Percentiles rank a stretch among this genome's conserved stretches.
phyloP scores from a whole-genome alignment of 495 filamentous ascomycete species.

The Penicillium angulare region DNA sequence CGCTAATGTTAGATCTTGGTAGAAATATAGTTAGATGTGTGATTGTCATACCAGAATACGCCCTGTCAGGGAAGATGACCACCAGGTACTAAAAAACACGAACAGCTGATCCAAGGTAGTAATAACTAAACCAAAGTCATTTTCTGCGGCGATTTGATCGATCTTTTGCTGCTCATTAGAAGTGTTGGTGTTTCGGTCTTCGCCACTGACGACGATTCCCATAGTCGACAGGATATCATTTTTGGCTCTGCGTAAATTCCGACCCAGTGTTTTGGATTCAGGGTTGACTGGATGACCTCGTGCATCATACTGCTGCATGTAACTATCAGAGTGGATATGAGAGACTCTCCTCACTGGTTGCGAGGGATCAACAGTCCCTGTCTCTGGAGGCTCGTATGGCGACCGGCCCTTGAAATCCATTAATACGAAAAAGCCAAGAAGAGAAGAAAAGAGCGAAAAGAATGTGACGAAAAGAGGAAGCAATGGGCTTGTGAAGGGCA shows the following conservation, averaged over 20 bases:
- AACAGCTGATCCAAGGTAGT: conserved; percentile 41
- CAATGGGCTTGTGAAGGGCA: too few species aligned
- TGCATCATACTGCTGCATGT: conserved; percentile 67
- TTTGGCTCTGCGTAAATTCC: conserved; percentile 49
- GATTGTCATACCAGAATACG: conserved; percentile 44
- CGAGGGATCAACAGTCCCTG: conserved; percentile 13
- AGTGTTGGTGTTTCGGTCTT: conserved; percentile 33
- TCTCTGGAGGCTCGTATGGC: conserved; percentile 63
- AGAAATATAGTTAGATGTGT: not conserved
- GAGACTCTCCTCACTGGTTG: conserved; percentile 30
- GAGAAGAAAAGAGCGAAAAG: too few species aligned
- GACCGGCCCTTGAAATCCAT: conserved; percentile 60
- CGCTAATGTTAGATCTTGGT: conserved; percentile 4
- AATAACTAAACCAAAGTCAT: conserved; percentile 50
- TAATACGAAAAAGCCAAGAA: conserved; percentile 11
- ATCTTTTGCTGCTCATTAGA: conserved; percentile 43
- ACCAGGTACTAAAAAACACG: conserved; percentile 43
- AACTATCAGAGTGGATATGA: conserved; percentile 42
- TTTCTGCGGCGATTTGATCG: conserved; percentile 44
- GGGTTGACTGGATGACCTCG: conserved; percentile 67
- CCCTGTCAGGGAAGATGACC: conserved; percentile 41
- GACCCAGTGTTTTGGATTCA: conserved; percentile 43
- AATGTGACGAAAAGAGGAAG: too few species aligned
- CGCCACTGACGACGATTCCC: conserved; percentile 49
- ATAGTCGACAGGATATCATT: conserved; percentile 59